phyloP scores from a whole-genome alignment of 371 early-diverging fungal species.

The Mucor ambiguus region DNA sequence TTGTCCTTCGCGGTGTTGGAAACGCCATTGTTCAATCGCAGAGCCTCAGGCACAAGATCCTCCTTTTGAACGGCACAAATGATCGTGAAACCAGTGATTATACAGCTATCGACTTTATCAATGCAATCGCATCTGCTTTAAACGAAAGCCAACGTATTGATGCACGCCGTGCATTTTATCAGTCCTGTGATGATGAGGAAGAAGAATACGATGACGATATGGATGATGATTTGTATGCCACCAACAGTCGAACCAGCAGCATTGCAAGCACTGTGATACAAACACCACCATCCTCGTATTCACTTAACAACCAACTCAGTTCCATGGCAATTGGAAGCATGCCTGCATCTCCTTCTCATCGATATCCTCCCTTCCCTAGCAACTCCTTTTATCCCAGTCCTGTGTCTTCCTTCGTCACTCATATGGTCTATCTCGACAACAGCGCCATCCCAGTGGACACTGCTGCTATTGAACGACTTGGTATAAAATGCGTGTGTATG shows the following conservation, averaged over 20 bases:
- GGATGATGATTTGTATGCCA: slow-evolving; percentile 8
- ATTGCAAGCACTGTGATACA: slow-evolving; percentile 9
- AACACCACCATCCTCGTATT: slow-evolving; percentile 19
- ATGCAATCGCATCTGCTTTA: slow-evolving; percentile 65
- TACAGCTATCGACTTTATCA: slow-evolving; percentile 72
- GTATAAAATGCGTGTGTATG: slow-evolving; percentile 62
- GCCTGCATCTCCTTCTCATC: slow-evolving; percentile 31
- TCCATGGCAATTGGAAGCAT: slow-evolving; percentile 17
- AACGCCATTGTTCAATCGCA: slow-evolving; percentile 61
- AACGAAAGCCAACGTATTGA: slow-evolving; percentile 58
- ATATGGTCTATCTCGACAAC: slow-evolving; percentile 60
- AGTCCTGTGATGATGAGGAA: slow-evolving; percentile 28
- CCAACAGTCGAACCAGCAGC: slow-evolving; percentile 12
- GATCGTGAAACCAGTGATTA: slow-evolving; percentile 74
- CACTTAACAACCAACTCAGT: slow-evolving; percentile 5
- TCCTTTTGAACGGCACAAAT: slow-evolving; percentile 71
- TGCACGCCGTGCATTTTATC: slow-evolving; percentile 46
- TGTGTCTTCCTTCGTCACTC: slow-evolving; percentile 66
- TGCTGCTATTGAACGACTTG: slow-evolving; percentile 58
- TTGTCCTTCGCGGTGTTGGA: slow-evolving; percentile 69
- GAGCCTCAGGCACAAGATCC: slow-evolving; percentile 61
- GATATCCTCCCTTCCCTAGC: slow-evolving; percentile 44
- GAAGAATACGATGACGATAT: slow-evolving; percentile 15
- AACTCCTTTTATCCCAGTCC: slow-evolving; percentile 44
- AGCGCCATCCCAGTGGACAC: slow-evolving; percentile 58